Base-by-base conservation (phyloP, 495 filamentous ascomycete species). In the Aspergillus steynii region DNA sequence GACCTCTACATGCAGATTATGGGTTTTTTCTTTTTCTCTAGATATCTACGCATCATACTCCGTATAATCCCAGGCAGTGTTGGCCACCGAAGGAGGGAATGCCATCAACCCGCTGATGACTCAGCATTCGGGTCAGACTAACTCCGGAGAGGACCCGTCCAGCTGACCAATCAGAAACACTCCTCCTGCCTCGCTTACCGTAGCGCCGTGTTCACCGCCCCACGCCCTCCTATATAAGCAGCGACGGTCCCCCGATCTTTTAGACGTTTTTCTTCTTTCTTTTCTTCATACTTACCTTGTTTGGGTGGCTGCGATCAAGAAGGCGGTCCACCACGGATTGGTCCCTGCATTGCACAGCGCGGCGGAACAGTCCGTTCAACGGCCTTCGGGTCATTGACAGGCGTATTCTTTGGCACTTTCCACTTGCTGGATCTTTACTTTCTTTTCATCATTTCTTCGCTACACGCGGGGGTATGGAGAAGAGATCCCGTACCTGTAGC, bases 321-420 rank as follows among this genome's bases (percentile, higher is more conserved):
- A 82, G 76, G 75, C 80, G 74, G 81, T 74, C 65, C 77, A 77
- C 80, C 80, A 85, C 78, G 74, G 73, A 73, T 80, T 80, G 81
- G 86, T 84, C 77, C 85, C 86, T 89, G 83, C 86, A 90, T 90
- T 87, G 87, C 86, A 90, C 87, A 89, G 67, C 86, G 86, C 78
- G 87, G 86, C 75, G 84, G 78, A 85, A 74, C 82, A 80, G 76
- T 80, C 74, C 71, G 81, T 84, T 83, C 81, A 86, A 81, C 82
- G 81, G 83, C 80, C 75, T 88, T 84, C 83, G 85, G 86, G 82
- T 82, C 82, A 83, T 81, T 85, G 79, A 81, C 78, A 81, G 80
- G 83, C 82, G 84, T 68, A 88, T 88, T 87, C 86, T 88, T 88
- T 87, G 84, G 78, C 87, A 80, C 81, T 66, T 67, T 70, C 71